These are phyloP conservation scores for Colletotrichum spaethianum DNA, from an alignment of 2,329 filamentous ascomycete genomes.

Conservation along the genomic window DNA sequence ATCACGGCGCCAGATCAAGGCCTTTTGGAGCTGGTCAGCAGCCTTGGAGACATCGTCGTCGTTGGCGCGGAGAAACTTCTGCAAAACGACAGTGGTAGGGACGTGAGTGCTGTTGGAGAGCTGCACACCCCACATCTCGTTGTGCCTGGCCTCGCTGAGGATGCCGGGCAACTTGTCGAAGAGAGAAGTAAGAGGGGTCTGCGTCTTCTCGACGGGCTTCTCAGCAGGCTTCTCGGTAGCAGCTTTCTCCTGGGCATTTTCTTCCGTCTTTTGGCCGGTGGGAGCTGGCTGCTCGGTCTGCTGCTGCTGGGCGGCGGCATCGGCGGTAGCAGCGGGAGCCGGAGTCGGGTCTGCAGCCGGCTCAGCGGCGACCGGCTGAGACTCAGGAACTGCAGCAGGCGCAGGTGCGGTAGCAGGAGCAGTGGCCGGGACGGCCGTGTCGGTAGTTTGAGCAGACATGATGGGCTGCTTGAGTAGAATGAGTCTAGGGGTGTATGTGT, in stretches of 20 bases:
- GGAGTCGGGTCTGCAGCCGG: conserved; percentile 39
- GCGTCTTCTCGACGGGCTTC: conserved; percentile 41
- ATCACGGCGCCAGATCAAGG: conserved; percentile 86
- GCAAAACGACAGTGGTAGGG: conserved; percentile 86
- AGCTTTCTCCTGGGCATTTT: conserved; percentile 43
- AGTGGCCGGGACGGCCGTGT: conserved; percentile 24
- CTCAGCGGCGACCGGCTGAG: conserved; percentile 39
- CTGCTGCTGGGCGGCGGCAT: conserved; percentile 39
- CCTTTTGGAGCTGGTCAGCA: conserved; percentile 82
- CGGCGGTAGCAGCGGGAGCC: conserved; percentile 24
- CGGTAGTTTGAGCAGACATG: conserved; percentile 49
- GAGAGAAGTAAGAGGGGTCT: conserved; percentile 66
- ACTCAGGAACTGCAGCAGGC: conserved; percentile 9
- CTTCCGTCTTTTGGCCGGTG: conserved; percentile 51
- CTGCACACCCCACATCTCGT: conserved; percentile 89
- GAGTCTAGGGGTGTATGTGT: not conserved
- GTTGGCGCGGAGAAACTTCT: conserved; percentile 96
- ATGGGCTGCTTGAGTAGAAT: conserved; percentile 20
- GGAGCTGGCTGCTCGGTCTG: conserved; percentile 37
- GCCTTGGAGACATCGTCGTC: conserved; percentile 81
- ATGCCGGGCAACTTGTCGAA: conserved; percentile 72
- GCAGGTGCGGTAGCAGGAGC: conserved; percentile 27
- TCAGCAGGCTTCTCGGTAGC: conserved; percentile 36
- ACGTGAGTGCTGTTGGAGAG: conserved; percentile 73
- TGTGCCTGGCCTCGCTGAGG: conserved; percentile 70